Evolutionary conservation across 1,139 yeast genomes (phyloP), one percentile per base, ranked within the genome.

Genomic region (Suhomyces ambrosiae): DNA sequence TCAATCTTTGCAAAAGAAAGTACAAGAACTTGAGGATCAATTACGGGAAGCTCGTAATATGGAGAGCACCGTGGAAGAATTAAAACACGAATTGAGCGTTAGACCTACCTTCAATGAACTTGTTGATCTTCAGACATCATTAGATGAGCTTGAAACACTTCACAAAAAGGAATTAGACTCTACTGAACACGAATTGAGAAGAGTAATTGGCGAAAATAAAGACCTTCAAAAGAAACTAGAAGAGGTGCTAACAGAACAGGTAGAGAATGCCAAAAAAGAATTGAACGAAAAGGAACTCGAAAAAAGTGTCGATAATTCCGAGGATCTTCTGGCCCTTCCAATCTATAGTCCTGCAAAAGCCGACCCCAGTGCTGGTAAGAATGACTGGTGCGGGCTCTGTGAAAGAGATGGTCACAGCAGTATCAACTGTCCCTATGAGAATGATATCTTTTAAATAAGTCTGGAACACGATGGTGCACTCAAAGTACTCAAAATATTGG

Each of bases 311-410:
- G 52, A 8, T 45, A 52, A 12, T 33, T 48, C 31, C 48, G 42
- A 19, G 50, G 31, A 38, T 12, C 23, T 24, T 7, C 22, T 27
- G 37, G 30, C 21, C 7, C 35, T 56, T 19, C 83, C 84, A 12
- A 66, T 81, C 2, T 82, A 75, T 42, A 60, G 64, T 35, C 86
- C 88, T 0, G 61, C 49, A 1, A 68, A 68, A 24, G 54, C 66
- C 2, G 96, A 87, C 54, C 85, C 92, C 1, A 73, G 90, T 4
- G 79, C 79, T 1, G 96, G 96, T 1, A 73, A 88, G 33, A 68
- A 65, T 15, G 73, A 80, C 49, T 90, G 96, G 95, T 90, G 97
- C 64, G 96, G 95, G 0, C 69, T 88, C 35, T 90, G 97, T 63
- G 97, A 90, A 60, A 68, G 88, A 39, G 82, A 79, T 35, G 97